These are phyloP conservation scores for Tolypocladium pustulatum DNA, from an alignment of 2,329 filamentous ascomycete species.

Conservation along the genomic window DNA sequence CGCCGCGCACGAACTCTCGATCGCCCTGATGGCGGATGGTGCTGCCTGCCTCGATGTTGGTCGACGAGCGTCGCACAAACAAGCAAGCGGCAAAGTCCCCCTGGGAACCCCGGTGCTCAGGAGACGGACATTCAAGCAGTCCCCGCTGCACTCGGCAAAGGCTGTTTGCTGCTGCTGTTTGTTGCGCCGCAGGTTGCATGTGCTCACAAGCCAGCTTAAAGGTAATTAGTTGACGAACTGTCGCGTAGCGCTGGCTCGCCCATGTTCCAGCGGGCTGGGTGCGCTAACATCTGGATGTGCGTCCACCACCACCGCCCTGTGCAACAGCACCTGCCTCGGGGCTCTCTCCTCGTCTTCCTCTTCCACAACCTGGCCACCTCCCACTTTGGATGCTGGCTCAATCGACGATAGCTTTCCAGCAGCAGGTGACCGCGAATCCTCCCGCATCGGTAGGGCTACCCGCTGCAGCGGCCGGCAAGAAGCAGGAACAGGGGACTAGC, in stretches of 20 bases:
- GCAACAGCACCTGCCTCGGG: not conserved
- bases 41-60: not conserved
- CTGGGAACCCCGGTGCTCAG: not conserved
- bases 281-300: not conserved
- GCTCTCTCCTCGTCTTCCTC: not conserved
- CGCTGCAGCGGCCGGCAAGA: not conserved
- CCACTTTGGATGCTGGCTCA: not conserved
- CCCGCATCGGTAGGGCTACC: not conserved
- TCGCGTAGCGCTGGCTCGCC: not conserved
- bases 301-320: not conserved
- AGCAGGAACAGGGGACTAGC: not conserved
- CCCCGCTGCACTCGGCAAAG: not conserved
- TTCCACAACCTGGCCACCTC: not conserved
- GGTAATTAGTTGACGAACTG: too few species aligned
- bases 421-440: not conserved
- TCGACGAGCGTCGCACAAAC: not conserved
- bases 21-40: not conserved
- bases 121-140: not conserved
- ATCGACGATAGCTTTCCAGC: not conserved
- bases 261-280: not conserved
- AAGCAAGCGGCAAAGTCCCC: not conserved
- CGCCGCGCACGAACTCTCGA: not conserved
- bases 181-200: not conserved
- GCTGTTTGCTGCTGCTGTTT: not conserved
- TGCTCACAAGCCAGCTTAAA: too few species aligned